A percentile compares a stretch with the other conserved stretches of the same genome.
Conservation (phyloP, 257 asterid species). For the Fraxinus quadrangulata region DNA sequence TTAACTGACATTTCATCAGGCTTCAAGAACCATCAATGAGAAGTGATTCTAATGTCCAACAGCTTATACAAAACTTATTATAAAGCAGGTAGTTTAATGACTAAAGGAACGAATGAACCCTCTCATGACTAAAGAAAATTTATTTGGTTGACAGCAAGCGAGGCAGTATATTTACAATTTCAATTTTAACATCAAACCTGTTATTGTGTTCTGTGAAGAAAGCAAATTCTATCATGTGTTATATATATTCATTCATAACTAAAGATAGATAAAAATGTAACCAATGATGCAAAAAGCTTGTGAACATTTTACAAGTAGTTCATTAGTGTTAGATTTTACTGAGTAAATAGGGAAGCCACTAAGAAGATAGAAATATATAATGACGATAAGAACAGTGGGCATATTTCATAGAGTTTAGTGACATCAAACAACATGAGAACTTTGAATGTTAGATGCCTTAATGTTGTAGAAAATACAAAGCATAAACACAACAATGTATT, state of each 20-base stretch:
- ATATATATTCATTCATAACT: neutral
- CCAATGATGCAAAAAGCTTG: neutral
- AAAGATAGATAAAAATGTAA: neutral
- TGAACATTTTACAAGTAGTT: neutral
- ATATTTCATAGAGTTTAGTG: neutral
- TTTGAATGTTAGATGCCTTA: neutral
- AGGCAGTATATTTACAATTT: neutral
- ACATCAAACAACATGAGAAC: neutral
- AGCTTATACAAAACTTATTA: neutral
- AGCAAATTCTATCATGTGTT: neutral
- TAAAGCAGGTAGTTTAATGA: neutral
- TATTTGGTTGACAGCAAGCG: neutral
- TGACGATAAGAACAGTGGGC: neutral
- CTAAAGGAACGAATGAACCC: neutral
- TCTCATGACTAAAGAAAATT: neutral
- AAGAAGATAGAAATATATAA: neutral
- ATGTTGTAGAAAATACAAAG: neutral
- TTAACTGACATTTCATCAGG: conserved; percentile 15
- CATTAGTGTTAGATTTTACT: neutral
- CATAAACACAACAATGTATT: neutral
- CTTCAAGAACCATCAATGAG: neutral
- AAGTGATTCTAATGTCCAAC: neutral
- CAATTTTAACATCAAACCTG: neutral
- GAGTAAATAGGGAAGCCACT: neutral
- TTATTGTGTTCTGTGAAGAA: neutral